Conservation (phyloP, 2,329 filamentous ascomycete species). For the Corinectria fuckeliana region DNA sequence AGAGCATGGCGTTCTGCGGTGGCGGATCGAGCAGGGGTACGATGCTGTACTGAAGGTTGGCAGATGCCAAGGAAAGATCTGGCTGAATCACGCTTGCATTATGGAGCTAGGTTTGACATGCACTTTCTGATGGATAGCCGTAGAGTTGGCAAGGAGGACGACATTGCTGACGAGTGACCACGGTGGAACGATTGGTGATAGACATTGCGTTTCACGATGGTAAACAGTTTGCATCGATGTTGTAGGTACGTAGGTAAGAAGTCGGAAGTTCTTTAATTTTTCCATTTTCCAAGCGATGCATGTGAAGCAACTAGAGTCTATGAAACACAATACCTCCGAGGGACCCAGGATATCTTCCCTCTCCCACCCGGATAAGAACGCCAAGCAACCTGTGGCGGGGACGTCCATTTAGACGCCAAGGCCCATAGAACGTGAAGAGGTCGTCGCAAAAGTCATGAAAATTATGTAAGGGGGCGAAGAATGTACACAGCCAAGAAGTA, state of each 20-base stretch:
- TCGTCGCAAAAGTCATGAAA: constrained; percentile 3
- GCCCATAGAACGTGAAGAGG: not conserved
- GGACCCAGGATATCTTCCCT: constrained; percentile 2
- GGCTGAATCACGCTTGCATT: constrained; percentile 82
- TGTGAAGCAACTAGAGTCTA: not conserved
- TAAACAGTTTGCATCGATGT: no score
- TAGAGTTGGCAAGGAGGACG: constrained; percentile 58
- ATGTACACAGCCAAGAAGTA: not conserved
- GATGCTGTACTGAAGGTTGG: constrained; percentile 59
- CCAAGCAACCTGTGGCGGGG: not conserved
- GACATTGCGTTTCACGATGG: not conserved
- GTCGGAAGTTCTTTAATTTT: not conserved
- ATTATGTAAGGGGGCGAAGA: constrained; percentile 8
- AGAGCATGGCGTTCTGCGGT: constrained; percentile 75
- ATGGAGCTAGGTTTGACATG: constrained; percentile 70
- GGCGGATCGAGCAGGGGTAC: constrained; percentile 54
- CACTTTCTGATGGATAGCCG: constrained; percentile 76
- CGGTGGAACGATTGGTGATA: constrained; percentile 72
- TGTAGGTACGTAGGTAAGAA: not conserved
- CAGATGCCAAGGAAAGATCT: constrained; percentile 72
- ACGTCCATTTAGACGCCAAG: not conserved
- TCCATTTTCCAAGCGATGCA: not conserved
- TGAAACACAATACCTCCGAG: not conserved
- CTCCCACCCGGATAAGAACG: not conserved
- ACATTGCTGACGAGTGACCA: constrained; percentile 76